Evolutionary conservation across 352 stramenopile genomes (phyloP).

Genomic region (Pythium aquatile): DNA sequence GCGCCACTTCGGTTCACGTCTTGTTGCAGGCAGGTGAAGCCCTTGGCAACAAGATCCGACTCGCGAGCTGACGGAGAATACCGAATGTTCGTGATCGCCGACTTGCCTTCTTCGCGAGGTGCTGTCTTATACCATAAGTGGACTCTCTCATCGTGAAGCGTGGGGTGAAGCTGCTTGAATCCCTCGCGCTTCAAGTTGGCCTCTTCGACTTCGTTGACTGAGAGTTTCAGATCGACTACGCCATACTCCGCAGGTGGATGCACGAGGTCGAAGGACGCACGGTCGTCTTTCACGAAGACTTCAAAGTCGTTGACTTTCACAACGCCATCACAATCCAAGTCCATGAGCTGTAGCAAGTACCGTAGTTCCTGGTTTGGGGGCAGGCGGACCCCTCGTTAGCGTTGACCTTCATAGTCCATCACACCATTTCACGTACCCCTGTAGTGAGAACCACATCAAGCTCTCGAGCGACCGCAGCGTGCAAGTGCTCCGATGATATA

Average conservation of each 20-base stretch:
- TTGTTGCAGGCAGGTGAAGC: conserved; percentile 75
- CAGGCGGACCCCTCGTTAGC: not conserved
- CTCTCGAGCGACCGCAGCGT: conserved; percentile 59
- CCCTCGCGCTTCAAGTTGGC: conserved; percentile 50
- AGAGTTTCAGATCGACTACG: conserved; percentile 67
- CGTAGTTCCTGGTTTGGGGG: conserved; percentile 45
- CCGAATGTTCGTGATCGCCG: conserved; percentile 63
- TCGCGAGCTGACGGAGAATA: conserved; percentile 62
- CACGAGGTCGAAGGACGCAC: conserved; percentile 42
- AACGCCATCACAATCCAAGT: conserved; percentile 59
- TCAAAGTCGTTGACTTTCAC: conserved; percentile 78
- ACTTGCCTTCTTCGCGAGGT: conserved; percentile 56
- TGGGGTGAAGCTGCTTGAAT: conserved; percentile 54
- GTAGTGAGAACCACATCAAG: conserved; percentile 79
- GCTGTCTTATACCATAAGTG: conserved; percentile 64
- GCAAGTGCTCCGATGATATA: conserved; percentile 59
- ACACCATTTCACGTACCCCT: conserved; percentile 37
- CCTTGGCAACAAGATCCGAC: conserved; percentile 69
- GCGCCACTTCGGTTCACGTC: conserved; percentile 57
- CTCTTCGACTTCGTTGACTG: conserved; percentile 58
- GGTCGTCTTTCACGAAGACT: conserved; percentile 67
- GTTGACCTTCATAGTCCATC: not conserved
- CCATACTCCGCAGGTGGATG: conserved; percentile 48
- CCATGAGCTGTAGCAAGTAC: conserved; percentile 66
- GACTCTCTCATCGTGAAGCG: conserved; percentile 57